These are phyloP conservation scores for Haberlea rhodopensis DNA, from an alignment of 257 asterid species.

Conservation along the genomic window DNA sequence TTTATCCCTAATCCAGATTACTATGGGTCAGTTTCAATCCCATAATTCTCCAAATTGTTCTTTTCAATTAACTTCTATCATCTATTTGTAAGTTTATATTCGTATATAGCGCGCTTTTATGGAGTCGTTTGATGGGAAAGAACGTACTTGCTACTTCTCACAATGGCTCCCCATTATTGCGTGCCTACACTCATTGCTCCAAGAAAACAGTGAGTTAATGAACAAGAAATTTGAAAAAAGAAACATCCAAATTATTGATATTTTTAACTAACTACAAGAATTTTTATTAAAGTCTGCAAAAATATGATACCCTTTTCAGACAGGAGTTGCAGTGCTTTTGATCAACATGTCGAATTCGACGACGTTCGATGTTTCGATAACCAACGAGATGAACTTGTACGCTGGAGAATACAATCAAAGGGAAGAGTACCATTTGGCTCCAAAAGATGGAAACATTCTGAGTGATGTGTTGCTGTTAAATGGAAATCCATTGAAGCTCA, in stretches of 20 bases:
- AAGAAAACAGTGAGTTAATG: conserved; percentile 47
- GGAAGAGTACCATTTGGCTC: conserved; percentile 80
- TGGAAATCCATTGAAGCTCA: conserved; percentile 61
- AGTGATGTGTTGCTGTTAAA: conserved; percentile 65
- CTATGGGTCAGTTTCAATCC: conserved; percentile 51
- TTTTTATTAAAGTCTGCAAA: background rate
- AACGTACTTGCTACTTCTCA: conserved; percentile 58
- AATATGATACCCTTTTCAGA: conserved; percentile 30
- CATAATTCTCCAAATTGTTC: background rate
- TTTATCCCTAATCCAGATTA: conserved; percentile 89
- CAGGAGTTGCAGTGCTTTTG: conserved; percentile 47
- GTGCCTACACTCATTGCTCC: conserved; percentile 75
- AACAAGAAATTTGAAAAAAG: background rate
- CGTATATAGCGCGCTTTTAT: conserved; percentile 57
- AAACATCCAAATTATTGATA: background rate
- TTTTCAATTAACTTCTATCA: background rate
- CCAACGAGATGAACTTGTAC: conserved; percentile 32
- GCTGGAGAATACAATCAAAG: conserved; percentile 29
- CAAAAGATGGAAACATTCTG: conserved; percentile 59
- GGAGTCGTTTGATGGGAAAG: conserved; percentile 79
- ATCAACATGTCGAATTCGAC: conserved; percentile 82
- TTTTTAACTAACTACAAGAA: background rate
- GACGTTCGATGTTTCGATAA: conserved; percentile 39
- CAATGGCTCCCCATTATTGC: conserved; percentile 51
- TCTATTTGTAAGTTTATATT: background rate